Evolutionary conservation across 2,329 filamentous ascomycete genomes (phyloP).

Genomic region (Xylaria sp.): DNA sequence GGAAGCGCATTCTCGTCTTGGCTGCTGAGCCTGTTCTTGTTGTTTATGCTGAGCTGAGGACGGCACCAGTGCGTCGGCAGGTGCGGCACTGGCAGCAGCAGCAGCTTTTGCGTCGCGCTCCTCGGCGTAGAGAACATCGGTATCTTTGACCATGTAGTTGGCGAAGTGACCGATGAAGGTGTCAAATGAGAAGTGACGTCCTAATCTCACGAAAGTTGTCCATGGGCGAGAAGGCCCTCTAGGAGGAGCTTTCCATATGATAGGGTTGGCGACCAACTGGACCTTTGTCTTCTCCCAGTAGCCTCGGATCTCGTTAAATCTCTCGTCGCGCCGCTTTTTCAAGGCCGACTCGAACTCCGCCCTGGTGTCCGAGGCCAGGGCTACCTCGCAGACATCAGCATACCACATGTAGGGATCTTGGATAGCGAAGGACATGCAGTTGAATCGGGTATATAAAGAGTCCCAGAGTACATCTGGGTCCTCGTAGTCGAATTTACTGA

Average conservation of each 20-base stretch:
- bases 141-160: constrained; percentile 9
- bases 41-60: background rate
- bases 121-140: background rate
- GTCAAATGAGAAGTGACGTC: constrained; percentile 24
- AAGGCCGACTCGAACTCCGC: constrained; percentile 23
- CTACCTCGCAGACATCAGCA: constrained; percentile 19
- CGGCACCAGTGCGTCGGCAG: background rate
- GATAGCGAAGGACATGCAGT: constrained; percentile 26
- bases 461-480: constrained; percentile 7
- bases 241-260: background rate
- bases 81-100: background rate
- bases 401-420: constrained; percentile 21
- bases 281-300: background rate
- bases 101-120: background rate
- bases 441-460: constrained; percentile 24
- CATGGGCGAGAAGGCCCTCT: background rate
- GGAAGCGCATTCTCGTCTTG: background rate
- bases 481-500: constrained; percentile 4
- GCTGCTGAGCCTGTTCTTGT: background rate
- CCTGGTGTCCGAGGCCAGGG: background rate
- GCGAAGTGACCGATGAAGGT: constrained; percentile 18
- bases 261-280: background rate
- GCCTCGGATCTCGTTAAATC: constrained; percentile 14
- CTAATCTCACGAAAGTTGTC: background rate
- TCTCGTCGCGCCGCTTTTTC: constrained; percentile 19